Percentiles rank a stretch among this genome's conserved stretches.
Evolutionary conservation across 441 rosid species (phyloP).

Genomic region (Rhodomyrtus psidioides): DNA sequence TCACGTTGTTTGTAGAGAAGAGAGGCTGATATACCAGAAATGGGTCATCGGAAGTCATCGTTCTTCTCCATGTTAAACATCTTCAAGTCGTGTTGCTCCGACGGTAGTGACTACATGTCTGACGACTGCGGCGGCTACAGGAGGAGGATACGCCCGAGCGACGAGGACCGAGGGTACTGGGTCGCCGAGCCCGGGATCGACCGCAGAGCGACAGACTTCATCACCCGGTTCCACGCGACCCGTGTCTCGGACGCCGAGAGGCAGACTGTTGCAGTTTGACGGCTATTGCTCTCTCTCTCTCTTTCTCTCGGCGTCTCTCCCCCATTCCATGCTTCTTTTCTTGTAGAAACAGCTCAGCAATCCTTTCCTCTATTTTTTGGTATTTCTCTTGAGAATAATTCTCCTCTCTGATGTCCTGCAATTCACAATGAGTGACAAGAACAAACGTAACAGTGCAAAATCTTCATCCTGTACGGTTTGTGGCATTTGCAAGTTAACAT

Average conservation of each 20-base stretch:
- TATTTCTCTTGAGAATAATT: background rate
- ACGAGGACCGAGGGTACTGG: slow-evolving; percentile 64
- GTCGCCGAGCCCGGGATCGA: slow-evolving; percentile 74
- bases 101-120: slow-evolving; percentile 42
- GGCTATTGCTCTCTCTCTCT: background rate
- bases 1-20: background rate
- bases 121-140: slow-evolving; percentile 38
- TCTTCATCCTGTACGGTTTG: background rate
- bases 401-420: background rate
- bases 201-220: slow-evolving; percentile 57
- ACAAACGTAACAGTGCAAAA: background rate
- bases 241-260: slow-evolving; percentile 42
- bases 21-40: background rate
- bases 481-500: background rate
- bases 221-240: slow-evolving; percentile 48
- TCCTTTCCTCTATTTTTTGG: background rate
- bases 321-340: background rate
- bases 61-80: slow-evolving; percentile 42
- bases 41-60: slow-evolving; percentile 37
- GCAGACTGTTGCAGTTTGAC: slow-evolving; percentile 31
- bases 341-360: background rate
- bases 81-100: slow-evolving; percentile 49
- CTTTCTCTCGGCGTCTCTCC: background rate
- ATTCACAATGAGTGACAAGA: background rate
- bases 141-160: slow-evolving; percentile 42